phyloP scores from a whole-genome alignment of 2,329 filamentous ascomycete genomes.

The Fusarium liriodendri region DNA sequence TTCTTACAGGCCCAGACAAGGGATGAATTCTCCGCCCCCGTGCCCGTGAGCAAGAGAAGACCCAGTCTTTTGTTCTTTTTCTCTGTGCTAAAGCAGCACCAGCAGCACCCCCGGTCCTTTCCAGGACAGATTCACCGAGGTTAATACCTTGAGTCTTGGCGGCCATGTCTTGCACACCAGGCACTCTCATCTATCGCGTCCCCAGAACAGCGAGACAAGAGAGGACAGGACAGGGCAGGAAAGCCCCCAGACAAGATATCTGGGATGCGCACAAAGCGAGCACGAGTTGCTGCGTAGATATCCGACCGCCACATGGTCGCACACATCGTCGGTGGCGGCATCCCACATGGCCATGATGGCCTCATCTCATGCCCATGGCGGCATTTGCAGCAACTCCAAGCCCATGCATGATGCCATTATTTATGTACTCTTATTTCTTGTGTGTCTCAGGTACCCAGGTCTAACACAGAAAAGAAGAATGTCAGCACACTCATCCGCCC shows the following conservation, averaged over 20 bases:
- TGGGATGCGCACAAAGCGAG: not conserved
- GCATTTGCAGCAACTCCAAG: constrained; percentile 10
- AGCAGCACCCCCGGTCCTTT: constrained; percentile 6
- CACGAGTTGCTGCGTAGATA: constrained; percentile 8
- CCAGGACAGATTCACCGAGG: constrained; percentile 41
- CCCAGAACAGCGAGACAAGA: not conserved
- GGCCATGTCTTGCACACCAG: not conserved
- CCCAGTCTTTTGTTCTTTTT: constrained; percentile 29
- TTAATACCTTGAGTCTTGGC: constrained; percentile 24
- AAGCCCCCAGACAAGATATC: not conserved
- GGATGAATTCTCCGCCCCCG: constrained; percentile 24
- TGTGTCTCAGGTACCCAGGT: constrained; percentile 9
- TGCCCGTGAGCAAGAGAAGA: constrained; percentile 20
- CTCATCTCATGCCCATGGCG: constrained; percentile 18
- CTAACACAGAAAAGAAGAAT: constrained; percentile 11
- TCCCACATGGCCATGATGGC: constrained; percentile 13
- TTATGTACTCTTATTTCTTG: constrained; percentile 7
- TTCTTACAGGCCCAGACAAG: constrained; percentile 13
- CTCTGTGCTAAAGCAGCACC: constrained; percentile 5
- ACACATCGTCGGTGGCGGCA: constrained; percentile 8
- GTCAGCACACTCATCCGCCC: constrained; percentile 3
- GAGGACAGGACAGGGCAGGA: not conserved
- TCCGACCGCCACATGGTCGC: constrained; percentile 5
- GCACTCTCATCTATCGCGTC: not conserved
- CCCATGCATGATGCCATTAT: constrained; percentile 34